Conservation (phyloP, 768 basidiomycete genomes). For the Leucocoprinus birnbaumii region DNA sequence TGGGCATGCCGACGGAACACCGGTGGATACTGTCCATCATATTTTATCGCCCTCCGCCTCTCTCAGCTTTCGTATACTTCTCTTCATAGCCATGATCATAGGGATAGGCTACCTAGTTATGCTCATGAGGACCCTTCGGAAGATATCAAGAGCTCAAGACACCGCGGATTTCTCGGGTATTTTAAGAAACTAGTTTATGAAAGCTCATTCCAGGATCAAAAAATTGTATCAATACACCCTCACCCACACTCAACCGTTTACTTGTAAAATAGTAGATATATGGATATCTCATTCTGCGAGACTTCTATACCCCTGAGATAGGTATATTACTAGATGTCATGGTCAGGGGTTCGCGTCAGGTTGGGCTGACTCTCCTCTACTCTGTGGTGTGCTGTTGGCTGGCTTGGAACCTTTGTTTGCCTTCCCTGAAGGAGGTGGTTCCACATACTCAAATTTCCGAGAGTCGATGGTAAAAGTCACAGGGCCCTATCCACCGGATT, state of each 20-base stretch:
- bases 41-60: background rate
- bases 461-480: conserved; percentile 85
- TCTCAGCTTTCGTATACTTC: background rate
- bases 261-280: too few species aligned
- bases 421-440: conserved; percentile 14
- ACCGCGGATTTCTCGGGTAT: background rate
- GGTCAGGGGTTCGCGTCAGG: too few species aligned
- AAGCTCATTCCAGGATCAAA: too few species aligned
- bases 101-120: background rate
- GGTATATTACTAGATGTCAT: too few species aligned
- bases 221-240: too few species aligned
- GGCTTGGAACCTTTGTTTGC: conserved; percentile 6
- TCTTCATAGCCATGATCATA: background rate
- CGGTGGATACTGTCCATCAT: background rate
- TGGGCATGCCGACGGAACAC: background rate
- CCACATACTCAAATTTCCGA: conserved; percentile 69
- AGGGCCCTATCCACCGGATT: conserved; percentile 59
- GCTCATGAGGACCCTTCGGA: conserved; percentile 1
- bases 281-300: too few species aligned
- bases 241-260: too few species aligned
- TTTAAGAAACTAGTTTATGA: background rate
- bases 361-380: background rate
- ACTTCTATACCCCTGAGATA: too few species aligned
- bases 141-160: background rate
- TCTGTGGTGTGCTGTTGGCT: background rate